Evolutionary conservation across 1,284 basidiomycete genomes (phyloP).

Genomic region (Crepidotus sp.): DNA sequence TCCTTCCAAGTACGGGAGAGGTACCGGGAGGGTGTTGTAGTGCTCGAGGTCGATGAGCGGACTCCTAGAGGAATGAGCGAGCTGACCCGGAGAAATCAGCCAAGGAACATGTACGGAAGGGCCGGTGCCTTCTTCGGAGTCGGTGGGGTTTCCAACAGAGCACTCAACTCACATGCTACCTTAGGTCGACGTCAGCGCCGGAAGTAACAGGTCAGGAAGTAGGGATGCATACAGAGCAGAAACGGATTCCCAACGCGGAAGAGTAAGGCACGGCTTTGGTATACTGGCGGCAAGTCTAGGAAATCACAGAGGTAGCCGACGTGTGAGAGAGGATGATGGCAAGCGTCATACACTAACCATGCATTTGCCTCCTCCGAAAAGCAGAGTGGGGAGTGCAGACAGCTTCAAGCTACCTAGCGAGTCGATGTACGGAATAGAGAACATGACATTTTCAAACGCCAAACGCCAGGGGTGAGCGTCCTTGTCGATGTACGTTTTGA

Average conservation of each 20-base stretch:
- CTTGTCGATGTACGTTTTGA: neutral
- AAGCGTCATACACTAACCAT: neutral
- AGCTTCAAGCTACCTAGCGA: neutral
- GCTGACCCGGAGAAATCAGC: neutral
- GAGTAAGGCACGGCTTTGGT: neutral
- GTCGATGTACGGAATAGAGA: neutral
- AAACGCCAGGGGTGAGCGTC: neutral
- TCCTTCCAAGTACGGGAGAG: neutral
- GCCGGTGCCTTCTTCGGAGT: neutral
- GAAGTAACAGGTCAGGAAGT: neutral
- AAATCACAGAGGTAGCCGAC: no score
- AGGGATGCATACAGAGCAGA: neutral
- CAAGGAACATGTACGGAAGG: neutral
- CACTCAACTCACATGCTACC: neutral
- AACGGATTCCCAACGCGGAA: neutral
- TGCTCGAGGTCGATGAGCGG: neutral
- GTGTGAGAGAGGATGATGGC: no score
- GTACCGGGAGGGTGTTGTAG: neutral
- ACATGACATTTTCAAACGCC: neutral
- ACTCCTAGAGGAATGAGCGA: neutral
- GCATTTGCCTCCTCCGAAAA: neutral
- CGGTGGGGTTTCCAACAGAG: neutral
- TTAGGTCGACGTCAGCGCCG: neutral
- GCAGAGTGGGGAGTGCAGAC: neutral
- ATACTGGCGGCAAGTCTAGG: neutral